phyloP scores from a whole-genome alignment of 2,329 filamentous ascomycete species.

The Teratosphaeriaceae sp. region DNA sequence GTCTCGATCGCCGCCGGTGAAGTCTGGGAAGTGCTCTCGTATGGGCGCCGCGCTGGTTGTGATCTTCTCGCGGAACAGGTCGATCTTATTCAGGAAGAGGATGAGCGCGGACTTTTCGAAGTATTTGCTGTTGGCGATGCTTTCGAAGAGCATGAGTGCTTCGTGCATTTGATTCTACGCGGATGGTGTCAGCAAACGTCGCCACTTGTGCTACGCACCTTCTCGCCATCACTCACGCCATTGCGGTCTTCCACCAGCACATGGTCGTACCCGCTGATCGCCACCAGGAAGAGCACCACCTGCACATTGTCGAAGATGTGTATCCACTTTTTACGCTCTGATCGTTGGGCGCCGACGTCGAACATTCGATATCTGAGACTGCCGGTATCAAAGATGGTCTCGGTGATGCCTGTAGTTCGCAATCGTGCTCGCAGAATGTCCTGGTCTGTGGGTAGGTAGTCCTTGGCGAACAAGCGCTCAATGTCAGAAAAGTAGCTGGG shows the following conservation, averaged over 20 bases:
- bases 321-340: slow-evolving; percentile 96
- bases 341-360: slow-evolving; percentile 85
- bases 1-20: slow-evolving; percentile 37
- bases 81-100: slow-evolving; percentile 49
- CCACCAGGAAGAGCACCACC: slow-evolving; percentile 85
- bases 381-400: slow-evolving; percentile 87
- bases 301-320: slow-evolving; percentile 95
- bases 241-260: slow-evolving; percentile 95
- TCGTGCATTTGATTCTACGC: slow-evolving; percentile 51
- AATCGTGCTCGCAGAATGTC: slow-evolving; percentile 87
- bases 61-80: slow-evolving; percentile 46
- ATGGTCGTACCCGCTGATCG: slow-evolving; percentile 94
- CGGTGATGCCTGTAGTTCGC: slow-evolving; percentile 90
- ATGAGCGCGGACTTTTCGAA: slow-evolving; percentile 47
- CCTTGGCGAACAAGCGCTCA: slow-evolving; percentile 55
- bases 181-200: slow-evolving; percentile 6
- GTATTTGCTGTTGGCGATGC: slow-evolving; percentile 47
- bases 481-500: slow-evolving; percentile 70
- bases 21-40: slow-evolving; percentile 45
- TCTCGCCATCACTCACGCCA: slow-evolving; percentile 56
- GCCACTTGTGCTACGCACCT: neutral
- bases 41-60: slow-evolving; percentile 40
- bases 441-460: slow-evolving; percentile 87
- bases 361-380: slow-evolving; percentile 96
- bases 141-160: slow-evolving; percentile 48